Evolutionary conservation across 345 rosid species (phyloP).

Genomic region (Populus pruinosa): DNA sequence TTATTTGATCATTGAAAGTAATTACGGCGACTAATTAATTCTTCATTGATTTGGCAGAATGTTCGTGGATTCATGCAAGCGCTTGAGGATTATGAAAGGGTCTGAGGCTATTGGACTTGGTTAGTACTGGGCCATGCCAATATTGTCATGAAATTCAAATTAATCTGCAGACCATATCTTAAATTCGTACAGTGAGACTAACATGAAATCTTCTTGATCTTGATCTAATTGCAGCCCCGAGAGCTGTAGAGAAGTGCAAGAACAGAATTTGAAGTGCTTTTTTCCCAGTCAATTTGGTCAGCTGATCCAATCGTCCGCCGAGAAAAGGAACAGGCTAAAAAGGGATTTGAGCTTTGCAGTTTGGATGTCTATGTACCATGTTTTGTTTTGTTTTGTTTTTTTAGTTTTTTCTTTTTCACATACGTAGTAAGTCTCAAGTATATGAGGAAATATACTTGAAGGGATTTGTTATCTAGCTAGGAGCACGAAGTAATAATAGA

Average conservation of each 20-base stretch:
- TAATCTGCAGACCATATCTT: too few species aligned
- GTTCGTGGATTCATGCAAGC: constrained; percentile 30
- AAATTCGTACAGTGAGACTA: background rate
- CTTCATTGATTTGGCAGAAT: constrained; percentile 10
- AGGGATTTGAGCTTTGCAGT: constrained; percentile 47
- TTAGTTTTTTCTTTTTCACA: background rate
- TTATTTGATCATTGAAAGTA: background rate
- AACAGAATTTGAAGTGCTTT: constrained; percentile 53
- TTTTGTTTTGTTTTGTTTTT: background rate
- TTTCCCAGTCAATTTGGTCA: background rate
- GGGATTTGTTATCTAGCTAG: constrained; percentile 15
- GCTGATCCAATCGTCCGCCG: constrained; percentile 5
- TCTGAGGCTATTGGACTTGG: constrained; percentile 35
- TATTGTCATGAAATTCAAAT: background rate
- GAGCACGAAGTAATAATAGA: constrained; percentile 14
- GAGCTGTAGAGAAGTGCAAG: constrained; percentile 38
- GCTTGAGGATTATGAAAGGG: constrained; percentile 33
- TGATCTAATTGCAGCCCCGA: constrained; percentile 21
- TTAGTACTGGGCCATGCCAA: background rate
- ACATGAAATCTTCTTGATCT: background rate
- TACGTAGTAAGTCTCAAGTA: background rate
- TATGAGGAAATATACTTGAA: constrained; percentile 12
- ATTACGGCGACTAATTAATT: background rate
- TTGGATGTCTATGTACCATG: constrained; percentile 32
- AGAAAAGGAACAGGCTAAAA: constrained; percentile 45